A percentile compares a stretch with the other conserved stretches of the same genome.
Evolutionary conservation across 108 stramenopile species (phyloP).

Genomic region (Stephanodiscus minutulus): DNA sequence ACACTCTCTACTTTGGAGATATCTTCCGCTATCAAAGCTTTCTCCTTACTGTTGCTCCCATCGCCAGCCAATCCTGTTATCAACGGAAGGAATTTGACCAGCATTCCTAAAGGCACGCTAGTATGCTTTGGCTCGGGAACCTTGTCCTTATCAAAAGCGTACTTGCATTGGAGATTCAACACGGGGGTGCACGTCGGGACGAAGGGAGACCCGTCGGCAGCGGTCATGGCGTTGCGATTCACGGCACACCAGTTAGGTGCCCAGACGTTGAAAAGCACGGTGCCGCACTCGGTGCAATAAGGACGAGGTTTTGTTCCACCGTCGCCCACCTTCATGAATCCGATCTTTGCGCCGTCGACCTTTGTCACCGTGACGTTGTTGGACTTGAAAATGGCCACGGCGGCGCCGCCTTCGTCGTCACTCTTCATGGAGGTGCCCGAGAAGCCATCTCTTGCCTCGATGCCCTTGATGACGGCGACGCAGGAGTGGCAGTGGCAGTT

Average conservation of each 20-base stretch:
- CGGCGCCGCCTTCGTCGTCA: constrained; percentile 20
- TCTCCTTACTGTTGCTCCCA: constrained; percentile 14
- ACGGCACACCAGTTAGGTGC: constrained; percentile 30
- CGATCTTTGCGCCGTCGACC: constrained; percentile 24
- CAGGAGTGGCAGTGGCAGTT: constrained; percentile 48
- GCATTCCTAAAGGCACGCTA: constrained; percentile 18
- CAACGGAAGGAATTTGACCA: constrained; percentile 30
- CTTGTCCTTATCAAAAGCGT: constrained; percentile 27
- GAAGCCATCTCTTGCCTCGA: constrained; percentile 32
- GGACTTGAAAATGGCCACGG: constrained; percentile 28
- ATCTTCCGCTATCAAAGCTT: constrained; percentile 18
- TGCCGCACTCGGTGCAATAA: constrained; percentile 33
- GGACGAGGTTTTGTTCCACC: constrained; percentile 19
- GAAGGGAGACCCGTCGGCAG: constrained; percentile 19
- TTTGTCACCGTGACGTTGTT: constrained; percentile 37
- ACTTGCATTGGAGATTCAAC: constrained; percentile 25
- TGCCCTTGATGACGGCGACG: constrained; percentile 27
- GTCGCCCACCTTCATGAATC: constrained; percentile 33
- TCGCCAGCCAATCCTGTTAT: constrained; percentile 14
- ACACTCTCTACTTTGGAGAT: constrained; percentile 16
- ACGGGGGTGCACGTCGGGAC: constrained; percentile 1
- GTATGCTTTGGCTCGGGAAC: constrained; percentile 21
- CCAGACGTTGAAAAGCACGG: constrained; percentile 32
- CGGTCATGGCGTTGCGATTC: constrained; percentile 31
- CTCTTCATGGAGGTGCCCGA: constrained; percentile 22